Evolutionary conservation across 106 monocot species (phyloP).

Genomic region (Dioscorea alata): DNA sequence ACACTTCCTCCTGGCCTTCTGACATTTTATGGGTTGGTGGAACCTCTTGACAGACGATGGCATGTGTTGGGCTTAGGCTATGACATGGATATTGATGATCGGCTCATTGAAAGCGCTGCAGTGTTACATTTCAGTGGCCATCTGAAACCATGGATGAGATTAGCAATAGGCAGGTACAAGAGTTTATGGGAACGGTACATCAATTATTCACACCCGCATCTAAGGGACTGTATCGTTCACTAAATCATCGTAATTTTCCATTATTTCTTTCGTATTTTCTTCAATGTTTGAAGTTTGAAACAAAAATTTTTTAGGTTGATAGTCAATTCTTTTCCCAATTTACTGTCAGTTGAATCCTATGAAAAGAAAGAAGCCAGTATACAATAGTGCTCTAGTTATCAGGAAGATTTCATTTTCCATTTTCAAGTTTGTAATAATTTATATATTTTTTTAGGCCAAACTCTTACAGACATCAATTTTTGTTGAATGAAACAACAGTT

Average conservation of each 20-base stretch:
- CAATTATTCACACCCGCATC: constrained; percentile 21
- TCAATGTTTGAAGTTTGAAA: too few species aligned
- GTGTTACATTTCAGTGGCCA: constrained; percentile 45
- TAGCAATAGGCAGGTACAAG: constrained; percentile 37
- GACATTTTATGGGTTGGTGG: constrained; percentile 46
- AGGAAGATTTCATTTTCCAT: too few species aligned
- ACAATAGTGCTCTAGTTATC: too few species aligned
- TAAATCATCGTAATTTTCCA: background rate
- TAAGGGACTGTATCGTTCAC: constrained; percentile 22
- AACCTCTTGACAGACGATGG: constrained; percentile 64
- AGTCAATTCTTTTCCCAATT: constrained; percentile 1
- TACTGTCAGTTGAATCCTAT: too few species aligned
- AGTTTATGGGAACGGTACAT: constrained; percentile 40
- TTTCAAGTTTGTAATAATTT: too few species aligned
- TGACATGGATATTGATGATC: constrained; percentile 46
- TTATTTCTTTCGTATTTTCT: background rate
- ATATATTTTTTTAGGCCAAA: too few species aligned
- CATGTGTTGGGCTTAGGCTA: constrained; percentile 55
- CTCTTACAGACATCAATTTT: too few species aligned
- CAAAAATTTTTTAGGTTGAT: constrained; percentile 20
- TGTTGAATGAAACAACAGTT: too few species aligned
- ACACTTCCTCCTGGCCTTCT: constrained; percentile 47
- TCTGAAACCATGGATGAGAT: constrained; percentile 57
- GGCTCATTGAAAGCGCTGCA: constrained; percentile 54
- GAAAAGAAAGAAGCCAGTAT: too few species aligned